phyloP scores from a whole-genome alignment of 257 asterid genomes.

The Primulina tabacum region DNA sequence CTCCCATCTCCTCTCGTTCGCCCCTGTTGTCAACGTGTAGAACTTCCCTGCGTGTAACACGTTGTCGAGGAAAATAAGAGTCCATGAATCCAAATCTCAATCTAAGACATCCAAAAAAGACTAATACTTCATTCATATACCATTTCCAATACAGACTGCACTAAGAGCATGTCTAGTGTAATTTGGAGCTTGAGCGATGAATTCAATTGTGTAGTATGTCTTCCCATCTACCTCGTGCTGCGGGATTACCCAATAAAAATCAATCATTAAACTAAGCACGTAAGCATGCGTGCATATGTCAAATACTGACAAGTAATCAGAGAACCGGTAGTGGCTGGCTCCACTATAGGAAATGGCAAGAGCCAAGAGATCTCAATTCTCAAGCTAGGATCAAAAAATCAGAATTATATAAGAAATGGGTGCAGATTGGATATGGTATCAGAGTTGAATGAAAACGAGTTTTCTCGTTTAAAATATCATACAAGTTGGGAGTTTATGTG shows the following conservation, averaged over 20 bases:
- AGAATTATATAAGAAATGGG: constrained; percentile 2
- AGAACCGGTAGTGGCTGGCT: not conserved
- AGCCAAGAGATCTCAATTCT: not conserved
- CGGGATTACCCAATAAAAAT: constrained; percentile 23
- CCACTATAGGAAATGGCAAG: not conserved
- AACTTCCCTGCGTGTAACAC: constrained; percentile 60
- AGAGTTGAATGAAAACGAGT: not conserved
- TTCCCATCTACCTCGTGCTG: constrained; percentile 78
- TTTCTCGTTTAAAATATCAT: not conserved
- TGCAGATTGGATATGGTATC: not conserved
- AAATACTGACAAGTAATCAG: not conserved
- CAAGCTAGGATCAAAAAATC: not conserved
- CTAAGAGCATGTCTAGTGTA: constrained; percentile 88
- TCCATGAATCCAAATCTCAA: not conserved
- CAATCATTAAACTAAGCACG: constrained; percentile 6
- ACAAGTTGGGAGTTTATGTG: not conserved
- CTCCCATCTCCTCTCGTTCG: constrained; percentile 92
- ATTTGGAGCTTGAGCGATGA: constrained; percentile 72
- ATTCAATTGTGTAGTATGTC: constrained; percentile 74
- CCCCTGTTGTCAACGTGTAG: constrained; percentile 83
- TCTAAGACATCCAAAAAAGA: not conserved
- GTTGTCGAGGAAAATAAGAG: not conserved
- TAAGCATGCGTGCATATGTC: not conserved
- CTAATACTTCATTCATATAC: constrained; percentile 33
- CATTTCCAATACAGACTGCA: constrained; percentile 72